Percentiles rank a stretch among this genome's conserved stretches.
Conservation (phyloP, 345 rosid genomes). For the Boechera stricta region DNA sequence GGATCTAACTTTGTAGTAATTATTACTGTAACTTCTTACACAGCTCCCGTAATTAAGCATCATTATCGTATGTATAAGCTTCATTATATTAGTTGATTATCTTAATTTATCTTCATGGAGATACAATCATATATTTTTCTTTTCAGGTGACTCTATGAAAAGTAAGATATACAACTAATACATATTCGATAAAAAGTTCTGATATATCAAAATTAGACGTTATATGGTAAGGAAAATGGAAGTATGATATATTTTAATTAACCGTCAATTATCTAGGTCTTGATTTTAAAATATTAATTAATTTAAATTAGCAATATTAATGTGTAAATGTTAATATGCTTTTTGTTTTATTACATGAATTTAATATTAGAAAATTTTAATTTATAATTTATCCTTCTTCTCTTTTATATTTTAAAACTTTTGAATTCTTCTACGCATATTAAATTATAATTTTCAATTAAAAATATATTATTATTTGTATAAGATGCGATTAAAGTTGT, state of each 20-base stretch:
- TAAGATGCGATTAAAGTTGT: not conserved
- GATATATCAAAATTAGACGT: not conserved
- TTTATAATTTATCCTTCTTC: not conserved
- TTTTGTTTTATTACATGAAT: not conserved
- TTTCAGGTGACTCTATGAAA: conserved; percentile 34
- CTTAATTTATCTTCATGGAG: conserved; percentile 16
- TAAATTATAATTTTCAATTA: not conserved
- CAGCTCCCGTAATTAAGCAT: conserved; percentile 24
- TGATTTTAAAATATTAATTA: not conserved
- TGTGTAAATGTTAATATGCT: not conserved
- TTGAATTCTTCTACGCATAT: not conserved
- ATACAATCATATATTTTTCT: conserved; percentile 20
- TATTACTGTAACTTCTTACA: conserved; percentile 38
- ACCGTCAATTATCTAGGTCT: not conserved
- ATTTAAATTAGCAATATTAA: not conserved
- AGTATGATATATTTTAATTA: not conserved
- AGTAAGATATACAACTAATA: not conserved
- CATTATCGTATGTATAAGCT: conserved; percentile 1
- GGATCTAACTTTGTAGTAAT: conserved; percentile 15
- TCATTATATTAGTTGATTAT: not conserved
- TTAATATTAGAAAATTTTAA: not conserved
- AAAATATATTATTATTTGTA: not conserved
- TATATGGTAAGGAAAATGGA: not conserved
- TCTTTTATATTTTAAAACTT: not conserved
- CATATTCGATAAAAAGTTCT: not conserved